Base-by-base conservation (phyloP, 176 grass and related monocot genomes). In the Triticum urartu region DNA sequence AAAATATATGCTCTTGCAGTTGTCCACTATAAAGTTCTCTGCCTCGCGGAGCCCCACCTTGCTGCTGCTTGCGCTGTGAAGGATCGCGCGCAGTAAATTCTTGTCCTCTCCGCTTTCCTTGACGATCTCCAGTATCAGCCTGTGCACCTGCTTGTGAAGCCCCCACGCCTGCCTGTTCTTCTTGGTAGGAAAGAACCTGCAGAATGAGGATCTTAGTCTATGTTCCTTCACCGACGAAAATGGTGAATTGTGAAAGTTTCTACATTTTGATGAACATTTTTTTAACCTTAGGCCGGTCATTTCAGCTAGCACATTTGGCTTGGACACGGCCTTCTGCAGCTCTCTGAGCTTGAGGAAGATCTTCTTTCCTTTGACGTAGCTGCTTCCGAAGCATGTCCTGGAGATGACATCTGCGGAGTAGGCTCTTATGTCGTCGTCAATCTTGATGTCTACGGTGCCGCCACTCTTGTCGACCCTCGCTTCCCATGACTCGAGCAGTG, bases 1-100 rank as follows among this genome's bases (percentile, higher is more conserved):
- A 62, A 98, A 98, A 87, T 95, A 98, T 91, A 98, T 95, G 84
- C 91, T 98, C 86, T 98, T 98, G 88, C 96, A 98, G 84, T 98
- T 98, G 80, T 98, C 96, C 10, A 98, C 93, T 85, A 98, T 90
- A 78, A 98, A 98, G 58, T 91, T 84, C 30, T 98, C 97, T 11
- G 92, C 84, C 56, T 85, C 84, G 2, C 62, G 32, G 9, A 84
- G 66, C 21, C 65, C 90, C 71, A 86, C 81, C 28, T 80, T 78
- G 50, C 84, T 88, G 63, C 61, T 84, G 76, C 87, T 96, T 50
- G 92, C 90, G 11, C 84, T 94, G 66, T 76, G 86, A 34, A 98
- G 97, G 63, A 98, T 96, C 22, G 97, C 65, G 18, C 81, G 84
- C 24, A 96, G 76, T 45, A 98, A 87, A 84, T 96, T 98, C 22